phyloP scores from a whole-genome alignment of 768 basidiomycete genomes.

The Termitomyces sp. region DNA sequence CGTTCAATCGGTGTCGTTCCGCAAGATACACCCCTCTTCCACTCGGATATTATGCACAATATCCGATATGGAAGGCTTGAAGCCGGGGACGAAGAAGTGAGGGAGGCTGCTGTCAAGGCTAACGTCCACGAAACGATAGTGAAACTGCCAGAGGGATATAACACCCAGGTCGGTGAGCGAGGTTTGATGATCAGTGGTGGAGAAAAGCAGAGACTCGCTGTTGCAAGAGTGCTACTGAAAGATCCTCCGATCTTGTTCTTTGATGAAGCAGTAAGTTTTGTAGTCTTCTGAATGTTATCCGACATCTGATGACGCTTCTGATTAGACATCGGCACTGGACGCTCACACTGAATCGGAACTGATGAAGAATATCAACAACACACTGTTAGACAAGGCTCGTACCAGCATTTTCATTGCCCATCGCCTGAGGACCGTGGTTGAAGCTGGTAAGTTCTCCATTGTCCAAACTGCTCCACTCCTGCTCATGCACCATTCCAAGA shows the following conservation, averaged over 20 bases:
- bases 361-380: conserved; percentile 88
- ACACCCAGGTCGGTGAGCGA: conserved; percentile 90
- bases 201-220: conserved; percentile 95
- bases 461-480: not conserved
- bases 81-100: conserved; percentile 87
- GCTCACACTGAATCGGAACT: conserved; percentile 92
- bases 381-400: conserved; percentile 68
- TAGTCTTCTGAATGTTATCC: not conserved
- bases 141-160: conserved; percentile 80
- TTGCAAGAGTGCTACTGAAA: conserved; percentile 88
- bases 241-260: conserved; percentile 97
- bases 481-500: conserved; percentile 38
- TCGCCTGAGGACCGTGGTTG: conserved; percentile 81
- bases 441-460: conserved; percentile 56
- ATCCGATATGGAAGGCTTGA: conserved; percentile 87
- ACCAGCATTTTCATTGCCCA: conserved; percentile 99
- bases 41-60: conserved; percentile 93
- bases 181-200: conserved; percentile 98
- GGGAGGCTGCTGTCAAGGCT: conserved; percentile 77
- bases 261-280: conserved; percentile 85
- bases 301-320: not conserved
- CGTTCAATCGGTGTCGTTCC: conserved; percentile 88
- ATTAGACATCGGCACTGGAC: conserved; percentile 91
- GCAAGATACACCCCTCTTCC: conserved; percentile 97
- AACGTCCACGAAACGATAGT: conserved; percentile 81